Base-by-base conservation (phyloP, 108 stramenopile species). In the Stephanodiscus triporus region DNA sequence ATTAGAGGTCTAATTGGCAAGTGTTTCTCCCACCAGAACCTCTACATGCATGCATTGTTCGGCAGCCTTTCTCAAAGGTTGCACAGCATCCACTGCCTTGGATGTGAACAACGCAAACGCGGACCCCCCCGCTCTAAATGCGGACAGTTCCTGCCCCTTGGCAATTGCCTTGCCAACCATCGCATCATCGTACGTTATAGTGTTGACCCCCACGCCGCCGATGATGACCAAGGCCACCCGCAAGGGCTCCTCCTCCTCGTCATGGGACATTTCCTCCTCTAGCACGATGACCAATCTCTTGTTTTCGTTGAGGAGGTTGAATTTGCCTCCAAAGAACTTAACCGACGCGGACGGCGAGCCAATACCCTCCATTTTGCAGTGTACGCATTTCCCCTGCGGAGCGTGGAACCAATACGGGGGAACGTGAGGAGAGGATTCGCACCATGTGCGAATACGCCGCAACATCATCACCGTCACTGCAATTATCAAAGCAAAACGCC, bases 261-360 rank as follows among this genome's bases (percentile, higher is more conserved):
- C 37, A 10, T 48, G 40, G 19, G 16, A 42, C 20, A 34, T 29
- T 57, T 80, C 63, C 17, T 75, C 68, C 43, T 80, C 79, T 17
- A 80, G 16, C 2, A 80, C 75, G 26, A 80, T 43, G 23, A 82
- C 76, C 54, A 82, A 67, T 43, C 81, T 70, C 49, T 73, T 82
- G 11, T 82, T 82, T 13, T 82, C 70, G 51, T 82, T 82, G 30
- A 82, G 40, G 26, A 82, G 37, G 26, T 82, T 82, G 65, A 82
- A 82, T 67, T 77, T 77, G 2, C 81, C 81, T 8, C 65, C 81
- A 57, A 83, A 83, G 73, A 83, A 83, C 60, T 83, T 83, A 20
- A 83, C 82, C 22, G 82, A 83, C 40, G 82, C 82, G 4, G 82
- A 83, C 27, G 29, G 32, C 27, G 36, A 30, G 32, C 68, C 53